phyloP scores from a whole-genome alignment of 306 rosid species.

The Corylus americana region DNA sequence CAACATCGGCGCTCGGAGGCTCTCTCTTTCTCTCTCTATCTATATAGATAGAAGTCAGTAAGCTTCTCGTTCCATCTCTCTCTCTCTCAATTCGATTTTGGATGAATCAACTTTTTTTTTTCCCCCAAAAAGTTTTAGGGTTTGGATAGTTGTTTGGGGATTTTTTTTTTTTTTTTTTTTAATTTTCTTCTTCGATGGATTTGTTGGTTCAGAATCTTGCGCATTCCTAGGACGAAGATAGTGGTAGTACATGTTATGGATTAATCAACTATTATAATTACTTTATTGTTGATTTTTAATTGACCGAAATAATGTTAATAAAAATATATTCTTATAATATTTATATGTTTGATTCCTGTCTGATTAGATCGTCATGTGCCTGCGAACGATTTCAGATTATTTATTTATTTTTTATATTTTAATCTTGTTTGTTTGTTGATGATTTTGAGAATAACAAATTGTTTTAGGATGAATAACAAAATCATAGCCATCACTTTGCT shows the following conservation, averaged over 20 bases:
- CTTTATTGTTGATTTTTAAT: background rate
- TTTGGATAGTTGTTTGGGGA: background rate
- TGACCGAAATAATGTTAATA: background rate
- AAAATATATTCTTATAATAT: background rate
- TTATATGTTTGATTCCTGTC: background rate
- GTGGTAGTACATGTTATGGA: background rate
- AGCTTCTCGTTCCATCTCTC: background rate
- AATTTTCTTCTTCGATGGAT: background rate
- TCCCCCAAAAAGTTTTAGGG: background rate
- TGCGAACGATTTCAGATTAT: background rate
- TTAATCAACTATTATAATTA: background rate
- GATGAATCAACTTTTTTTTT: background rate
- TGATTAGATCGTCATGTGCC: slow-evolving; percentile 1
- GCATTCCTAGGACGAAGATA: background rate
- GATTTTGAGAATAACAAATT: background rate
- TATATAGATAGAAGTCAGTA: background rate
- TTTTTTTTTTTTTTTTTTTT: background rate
- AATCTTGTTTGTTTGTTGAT: background rate
- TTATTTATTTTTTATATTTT: background rate
- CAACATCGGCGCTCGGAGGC: background rate
- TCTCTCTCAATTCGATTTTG: background rate
- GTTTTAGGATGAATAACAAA: background rate
- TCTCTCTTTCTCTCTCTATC: background rate
- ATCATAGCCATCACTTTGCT: background rate
- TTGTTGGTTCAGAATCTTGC: background rate